Base-by-base conservation (phyloP, 495 filamentous ascomycete species). In the Penicillium maclennaniae region DNA sequence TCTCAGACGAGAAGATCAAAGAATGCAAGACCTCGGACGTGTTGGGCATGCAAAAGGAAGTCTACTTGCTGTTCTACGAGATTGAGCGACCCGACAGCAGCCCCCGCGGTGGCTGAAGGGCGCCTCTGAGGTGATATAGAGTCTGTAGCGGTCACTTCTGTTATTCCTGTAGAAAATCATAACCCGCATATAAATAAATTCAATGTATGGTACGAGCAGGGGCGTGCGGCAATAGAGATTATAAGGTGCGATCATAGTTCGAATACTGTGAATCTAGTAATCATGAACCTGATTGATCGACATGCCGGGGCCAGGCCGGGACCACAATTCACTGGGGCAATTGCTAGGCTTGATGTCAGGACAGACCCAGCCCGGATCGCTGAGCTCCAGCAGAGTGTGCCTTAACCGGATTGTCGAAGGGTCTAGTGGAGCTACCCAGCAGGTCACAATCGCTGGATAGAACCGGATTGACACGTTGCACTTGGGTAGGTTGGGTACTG, bases 51-150 rank as follows among this genome's bases (percentile, higher is more conserved):
- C 91, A 97, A 67, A 86, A 85, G 57, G 93, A 97, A 68, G 92
- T 97, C 0, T 99, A 97, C 67, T 71, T 99, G 59, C 73, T 99
- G 23, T 99, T 99, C 66, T 99, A 99, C 64, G 92, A 97, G 69
- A 69, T 92, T 54, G 88, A 90, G 57, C 74, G 60, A 36, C 59
- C 63, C n/a, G 58, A 64, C 12, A 44, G n/a, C 52, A 8, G 57
- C 53, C 37, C 49, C 43, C 5, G 47, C 37, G 31, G 51, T 25
- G 16, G 40, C 36, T 6, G 43, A 43, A 47, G 45, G 54, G 19
- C 43, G 43, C 4, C 45, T 49, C 2, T 52, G 28, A 48, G 10
- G 20, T n/a, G n/a, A n/a, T 0, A n/a, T 8, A 12, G n/a, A 20
- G 15, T n/a, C 20, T 40, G n/a, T 45, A 26, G 12, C 6, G 49